These are phyloP conservation scores for Phytophthora sp. DNA, from an alignment of 352 stramenopile species.

Conservation along the genomic window DNA sequence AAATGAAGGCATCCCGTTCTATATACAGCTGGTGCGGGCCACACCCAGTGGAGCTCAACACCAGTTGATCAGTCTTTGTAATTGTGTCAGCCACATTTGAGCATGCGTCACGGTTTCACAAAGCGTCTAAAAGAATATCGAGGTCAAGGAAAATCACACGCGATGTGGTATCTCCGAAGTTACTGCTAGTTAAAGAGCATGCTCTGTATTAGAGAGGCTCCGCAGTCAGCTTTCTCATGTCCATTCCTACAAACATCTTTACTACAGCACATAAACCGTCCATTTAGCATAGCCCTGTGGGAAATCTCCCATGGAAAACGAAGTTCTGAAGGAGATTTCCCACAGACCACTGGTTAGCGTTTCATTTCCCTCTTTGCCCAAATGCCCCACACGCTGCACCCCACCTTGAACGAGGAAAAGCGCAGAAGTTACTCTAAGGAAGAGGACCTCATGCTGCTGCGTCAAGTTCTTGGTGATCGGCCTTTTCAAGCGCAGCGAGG, in stretches of 20 bases:
- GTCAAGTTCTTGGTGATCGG: background rate
- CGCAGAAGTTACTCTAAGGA: constrained; percentile 2
- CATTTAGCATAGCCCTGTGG: background rate
- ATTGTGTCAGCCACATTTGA: too few species aligned
- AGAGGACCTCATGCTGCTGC: constrained; percentile 4
- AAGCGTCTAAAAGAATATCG: too few species aligned
- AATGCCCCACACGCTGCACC: background rate
- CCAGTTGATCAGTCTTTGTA: too few species aligned
- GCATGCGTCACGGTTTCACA: too few species aligned
- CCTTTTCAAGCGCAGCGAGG: background rate
- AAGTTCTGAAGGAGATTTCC: background rate
- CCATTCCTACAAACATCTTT: background rate
- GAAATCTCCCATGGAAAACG: background rate
- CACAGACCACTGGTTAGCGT: background rate
- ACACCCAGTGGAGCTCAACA: too few species aligned
- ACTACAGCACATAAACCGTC: background rate
- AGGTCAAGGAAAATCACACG: too few species aligned
- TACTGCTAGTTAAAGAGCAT: too few species aligned
- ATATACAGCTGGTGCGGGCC: too few species aligned
- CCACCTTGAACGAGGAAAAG: too few species aligned
- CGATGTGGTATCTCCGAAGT: too few species aligned
- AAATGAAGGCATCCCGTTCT: too few species aligned
- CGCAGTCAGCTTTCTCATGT: background rate
- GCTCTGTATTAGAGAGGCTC: background rate
- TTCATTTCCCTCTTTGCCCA: too few species aligned